Conservation (phyloP, 345 rosid genomes). For the Linum trigynum region DNA sequence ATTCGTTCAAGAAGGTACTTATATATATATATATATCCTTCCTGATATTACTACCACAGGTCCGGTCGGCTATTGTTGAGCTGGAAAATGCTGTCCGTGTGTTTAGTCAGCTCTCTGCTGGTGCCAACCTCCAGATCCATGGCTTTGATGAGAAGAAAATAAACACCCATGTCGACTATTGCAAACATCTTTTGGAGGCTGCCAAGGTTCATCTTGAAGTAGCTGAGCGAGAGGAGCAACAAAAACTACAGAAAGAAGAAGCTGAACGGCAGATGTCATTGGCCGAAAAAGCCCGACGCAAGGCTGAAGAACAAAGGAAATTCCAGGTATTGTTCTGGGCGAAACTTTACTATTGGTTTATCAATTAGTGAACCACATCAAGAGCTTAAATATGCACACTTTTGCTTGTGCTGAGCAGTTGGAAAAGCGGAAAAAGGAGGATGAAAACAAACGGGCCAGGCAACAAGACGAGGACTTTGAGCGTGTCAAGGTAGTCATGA, state of each 20-base stretch:
- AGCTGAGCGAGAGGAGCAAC: constrained; percentile 89
- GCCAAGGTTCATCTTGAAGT: constrained; percentile 93
- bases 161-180: constrained; percentile 91
- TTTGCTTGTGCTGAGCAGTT: constrained; percentile 36
- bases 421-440: constrained; percentile 93
- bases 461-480: constrained; percentile 85
- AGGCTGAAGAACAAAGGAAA: constrained; percentile 95
- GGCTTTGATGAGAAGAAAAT: constrained; percentile 97
- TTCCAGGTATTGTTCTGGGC: constrained; percentile 41
- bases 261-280: constrained; percentile 89
- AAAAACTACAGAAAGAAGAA: constrained; percentile 80
- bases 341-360: constrained; percentile 3
- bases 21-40: background rate
- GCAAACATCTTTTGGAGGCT: constrained; percentile 84
- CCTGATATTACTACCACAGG: constrained; percentile 37
- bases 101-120: constrained; percentile 79
- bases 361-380: background rate
- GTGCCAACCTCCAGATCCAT: constrained; percentile 84
- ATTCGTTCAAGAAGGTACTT: too few species aligned
- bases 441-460: constrained; percentile 69
- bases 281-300: constrained; percentile 98
- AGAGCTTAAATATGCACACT: background rate
- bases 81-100: constrained; percentile 90
- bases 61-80: constrained; percentile 85
- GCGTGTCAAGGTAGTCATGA: constrained; percentile 57